phyloP scores from a whole-genome alignment of 176 grass and related monocot genomes.

The Tuctoria greenei region DNA sequence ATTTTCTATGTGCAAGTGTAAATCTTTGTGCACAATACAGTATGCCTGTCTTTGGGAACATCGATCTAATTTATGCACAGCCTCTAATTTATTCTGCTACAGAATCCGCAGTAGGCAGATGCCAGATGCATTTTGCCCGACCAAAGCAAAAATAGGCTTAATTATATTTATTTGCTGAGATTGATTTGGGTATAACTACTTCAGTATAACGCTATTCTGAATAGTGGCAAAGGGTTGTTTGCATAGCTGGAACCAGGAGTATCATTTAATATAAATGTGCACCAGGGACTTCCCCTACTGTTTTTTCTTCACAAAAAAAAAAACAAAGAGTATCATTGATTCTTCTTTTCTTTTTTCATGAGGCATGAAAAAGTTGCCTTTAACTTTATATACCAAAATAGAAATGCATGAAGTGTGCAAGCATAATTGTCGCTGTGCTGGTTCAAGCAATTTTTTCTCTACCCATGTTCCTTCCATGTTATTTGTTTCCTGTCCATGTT shows the following conservation, averaged over 20 bases:
- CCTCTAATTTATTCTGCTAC: conserved; percentile 20
- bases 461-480: neutral
- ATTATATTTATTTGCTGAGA: neutral
- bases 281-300: no score
- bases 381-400: neutral
- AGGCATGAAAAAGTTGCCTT: neutral
- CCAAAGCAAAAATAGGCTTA: neutral
- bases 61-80: neutral
- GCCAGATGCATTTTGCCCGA: conserved; percentile 2
- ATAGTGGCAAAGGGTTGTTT: neutral
- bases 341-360: neutral
- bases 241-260: neutral
- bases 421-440: neutral
- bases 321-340: neutral
- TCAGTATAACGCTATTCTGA: neutral
- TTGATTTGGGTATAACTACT: neutral
- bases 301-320: no score
- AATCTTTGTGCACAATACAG: neutral
- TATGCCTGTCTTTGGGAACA: neutral
- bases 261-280: no score
- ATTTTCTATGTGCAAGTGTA: neutral
- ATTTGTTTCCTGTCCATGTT: conserved; percentile 14
- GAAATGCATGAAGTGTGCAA: neutral
- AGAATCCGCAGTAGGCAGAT: neutral
- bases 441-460: neutral